Evolutionary conservation across 164 flowering plant genomes (phyloP).

Genomic region (Euptelea pleiosperma): DNA sequence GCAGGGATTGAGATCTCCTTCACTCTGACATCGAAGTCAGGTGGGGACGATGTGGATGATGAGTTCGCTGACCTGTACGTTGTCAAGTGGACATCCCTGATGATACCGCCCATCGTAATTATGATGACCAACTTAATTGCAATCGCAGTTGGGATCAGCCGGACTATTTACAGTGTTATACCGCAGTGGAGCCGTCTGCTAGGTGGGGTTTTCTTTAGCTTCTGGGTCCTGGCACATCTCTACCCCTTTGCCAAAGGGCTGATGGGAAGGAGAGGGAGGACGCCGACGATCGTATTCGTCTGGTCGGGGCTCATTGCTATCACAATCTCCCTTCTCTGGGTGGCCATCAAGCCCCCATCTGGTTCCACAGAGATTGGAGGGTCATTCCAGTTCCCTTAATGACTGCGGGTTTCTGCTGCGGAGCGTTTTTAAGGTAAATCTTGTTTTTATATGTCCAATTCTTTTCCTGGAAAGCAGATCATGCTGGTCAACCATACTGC

Average conservation of each 20-base stretch:
- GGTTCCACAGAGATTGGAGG: slow-evolving; percentile 53
- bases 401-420: background rate
- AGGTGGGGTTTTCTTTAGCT: slow-evolving; percentile 87
- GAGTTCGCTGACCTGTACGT: slow-evolving; percentile 73
- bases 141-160: slow-evolving; percentile 57
- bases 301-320: slow-evolving; percentile 91
- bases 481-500: slow-evolving; percentile 1
- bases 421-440: slow-evolving; percentile 6
- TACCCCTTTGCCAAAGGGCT: slow-evolving; percentile 88
- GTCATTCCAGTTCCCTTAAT: slow-evolving; percentile 59
- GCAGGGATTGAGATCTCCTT: slow-evolving; percentile 89
- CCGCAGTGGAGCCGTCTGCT: slow-evolving; percentile 77
- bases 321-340: slow-evolving; percentile 83
- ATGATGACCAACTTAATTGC: slow-evolving; percentile 70
- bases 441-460: background rate
- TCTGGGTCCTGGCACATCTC: slow-evolving; percentile 86
- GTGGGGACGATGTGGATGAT: slow-evolving; percentile 61
- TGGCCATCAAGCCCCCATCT: slow-evolving; percentile 64
- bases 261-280: slow-evolving; percentile 85
- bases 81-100: slow-evolving; percentile 74
- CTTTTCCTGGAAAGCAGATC: background rate
- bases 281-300: slow-evolving; percentile 76
- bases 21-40: slow-evolving; percentile 75
- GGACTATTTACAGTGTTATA: slow-evolving; percentile 56
- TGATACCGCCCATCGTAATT: slow-evolving; percentile 79